phyloP scores from a whole-genome alignment of 2,329 filamentous ascomycete genomes.

The Trichophyton verrucosum region DNA sequence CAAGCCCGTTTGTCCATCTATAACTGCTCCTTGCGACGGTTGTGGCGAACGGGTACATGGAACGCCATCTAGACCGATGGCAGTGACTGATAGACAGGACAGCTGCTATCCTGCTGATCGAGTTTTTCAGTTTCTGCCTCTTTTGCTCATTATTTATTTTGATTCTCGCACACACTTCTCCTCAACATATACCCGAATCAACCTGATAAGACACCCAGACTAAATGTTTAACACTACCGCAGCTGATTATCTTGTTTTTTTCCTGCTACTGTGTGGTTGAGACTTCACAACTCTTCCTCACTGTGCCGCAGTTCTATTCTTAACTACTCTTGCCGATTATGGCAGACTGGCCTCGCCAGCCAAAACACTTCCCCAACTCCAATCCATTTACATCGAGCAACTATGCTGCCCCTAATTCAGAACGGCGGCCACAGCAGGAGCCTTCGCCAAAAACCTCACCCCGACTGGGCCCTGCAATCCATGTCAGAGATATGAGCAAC shows the following conservation, averaged over 20 bases:
- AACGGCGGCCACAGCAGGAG: neutral
- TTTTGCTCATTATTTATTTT: neutral
- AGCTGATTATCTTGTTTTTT: neutral
- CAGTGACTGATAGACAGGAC: neutral
- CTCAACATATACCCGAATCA: neutral
- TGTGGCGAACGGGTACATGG: slow-evolving; percentile 1
- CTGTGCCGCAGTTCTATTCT: neutral
- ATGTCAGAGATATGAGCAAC: slow-evolving; percentile 21
- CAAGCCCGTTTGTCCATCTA: neutral
- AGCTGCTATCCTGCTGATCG: neutral
- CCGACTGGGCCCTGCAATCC: neutral
- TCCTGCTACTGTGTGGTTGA: neutral
- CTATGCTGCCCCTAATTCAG: neutral
- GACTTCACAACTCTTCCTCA: neutral
- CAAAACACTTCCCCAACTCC: neutral
- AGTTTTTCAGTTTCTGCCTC: neutral
- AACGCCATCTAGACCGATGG: neutral
- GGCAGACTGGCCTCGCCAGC: slow-evolving; percentile 1
- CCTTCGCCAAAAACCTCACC: neutral
- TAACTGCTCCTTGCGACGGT: neutral
- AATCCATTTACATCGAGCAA: neutral
- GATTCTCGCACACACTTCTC: neutral
- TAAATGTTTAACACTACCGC: too few relatives aligned
- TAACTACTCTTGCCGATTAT: neutral
- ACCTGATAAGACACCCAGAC: neutral